These are phyloP conservation scores for Suaeda aralocaspica DNA, from an alignment of 148 eudicot genomes.

Conservation along the genomic window DNA sequence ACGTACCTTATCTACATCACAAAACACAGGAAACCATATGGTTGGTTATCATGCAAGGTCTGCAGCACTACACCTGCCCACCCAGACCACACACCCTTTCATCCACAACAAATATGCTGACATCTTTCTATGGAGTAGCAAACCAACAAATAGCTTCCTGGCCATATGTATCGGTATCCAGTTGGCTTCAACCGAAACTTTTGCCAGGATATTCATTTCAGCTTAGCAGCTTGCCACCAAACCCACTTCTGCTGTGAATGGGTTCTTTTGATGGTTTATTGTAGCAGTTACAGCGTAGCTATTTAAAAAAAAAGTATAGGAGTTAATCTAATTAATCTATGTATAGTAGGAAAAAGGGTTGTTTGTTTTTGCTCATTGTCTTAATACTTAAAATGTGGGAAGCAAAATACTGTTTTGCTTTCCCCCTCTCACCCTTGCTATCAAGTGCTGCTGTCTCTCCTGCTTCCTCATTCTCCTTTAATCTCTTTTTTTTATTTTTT, in stretches of 20 bases:
- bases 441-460: too few species aligned
- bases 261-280: too few species aligned
- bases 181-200: not conserved
- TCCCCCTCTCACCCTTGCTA: too few species aligned
- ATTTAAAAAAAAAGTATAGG: too few species aligned
- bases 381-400: too few species aligned
- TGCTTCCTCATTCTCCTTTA: too few species aligned
- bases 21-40: not conserved
- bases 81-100: not conserved
- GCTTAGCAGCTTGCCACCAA: not conserved
- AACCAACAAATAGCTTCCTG: not conserved
- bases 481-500: too few species aligned
- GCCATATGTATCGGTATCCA: not conserved
- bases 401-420: too few species aligned
- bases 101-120: not conserved
- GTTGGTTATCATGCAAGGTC: constrained; percentile 1
- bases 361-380: too few species aligned
- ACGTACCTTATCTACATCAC: not conserved
- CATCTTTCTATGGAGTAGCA: not conserved
- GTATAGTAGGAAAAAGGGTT: too few species aligned
- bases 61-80: not conserved
- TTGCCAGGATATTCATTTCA: not conserved
- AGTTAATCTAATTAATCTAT: too few species aligned
- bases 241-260: not conserved
- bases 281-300: too few species aligned